A percentile compares a stretch with the other conserved stretches of the same genome.
Evolutionary conservation across 805 yeast genomes (phyloP).

Genomic region (Zygosaccharomyces bailii): DNA sequence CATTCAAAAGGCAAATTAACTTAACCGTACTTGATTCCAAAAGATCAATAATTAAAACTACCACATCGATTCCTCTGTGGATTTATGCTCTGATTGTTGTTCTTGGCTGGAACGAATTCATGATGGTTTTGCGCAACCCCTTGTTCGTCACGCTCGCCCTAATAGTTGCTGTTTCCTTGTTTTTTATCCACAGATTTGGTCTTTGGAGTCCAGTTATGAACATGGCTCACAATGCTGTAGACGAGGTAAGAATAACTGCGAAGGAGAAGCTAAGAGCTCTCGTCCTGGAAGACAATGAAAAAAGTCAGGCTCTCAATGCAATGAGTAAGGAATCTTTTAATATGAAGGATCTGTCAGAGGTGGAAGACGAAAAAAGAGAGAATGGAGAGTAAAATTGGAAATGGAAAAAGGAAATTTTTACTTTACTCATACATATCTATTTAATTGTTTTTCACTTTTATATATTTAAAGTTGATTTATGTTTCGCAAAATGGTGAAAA

Average conservation of each 20-base stretch:
- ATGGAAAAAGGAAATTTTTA: no score
- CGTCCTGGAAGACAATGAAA: slow-evolving; percentile 48
- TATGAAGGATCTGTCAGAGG: slow-evolving; percentile 32
- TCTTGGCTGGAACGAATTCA: slow-evolving; percentile 93
- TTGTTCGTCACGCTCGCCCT: slow-evolving; percentile 64
- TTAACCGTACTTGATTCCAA: slow-evolving; percentile 82
- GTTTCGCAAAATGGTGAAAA: neutral
- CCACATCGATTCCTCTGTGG: slow-evolving; percentile 79
- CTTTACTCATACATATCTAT: neutral
- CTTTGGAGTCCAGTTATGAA: slow-evolving; percentile 72
- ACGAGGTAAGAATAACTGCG: slow-evolving; percentile 53
- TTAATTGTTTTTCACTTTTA: neutral
- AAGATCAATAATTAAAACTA: slow-evolving; percentile 73
- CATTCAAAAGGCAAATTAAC: slow-evolving; percentile 73
- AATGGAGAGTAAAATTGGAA: neutral
- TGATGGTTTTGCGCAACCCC: slow-evolving; percentile 85
- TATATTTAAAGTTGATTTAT: neutral
- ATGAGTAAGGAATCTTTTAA: slow-evolving; percentile 30
- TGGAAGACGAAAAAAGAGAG: slow-evolving; percentile 16
- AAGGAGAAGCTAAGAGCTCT: slow-evolving; percentile 57
- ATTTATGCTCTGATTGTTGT: slow-evolving; percentile 68
- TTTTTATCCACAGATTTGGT: slow-evolving; percentile 65
- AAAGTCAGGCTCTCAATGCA: slow-evolving; percentile 16
- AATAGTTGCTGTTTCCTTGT: slow-evolving; percentile 55
- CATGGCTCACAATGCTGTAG: slow-evolving; percentile 54